A percentile compares a stretch with the other conserved stretches of the same genome.
Evolutionary conservation across 306 rosid species (phyloP).

Genomic region (Echinosophora koreensis): DNA sequence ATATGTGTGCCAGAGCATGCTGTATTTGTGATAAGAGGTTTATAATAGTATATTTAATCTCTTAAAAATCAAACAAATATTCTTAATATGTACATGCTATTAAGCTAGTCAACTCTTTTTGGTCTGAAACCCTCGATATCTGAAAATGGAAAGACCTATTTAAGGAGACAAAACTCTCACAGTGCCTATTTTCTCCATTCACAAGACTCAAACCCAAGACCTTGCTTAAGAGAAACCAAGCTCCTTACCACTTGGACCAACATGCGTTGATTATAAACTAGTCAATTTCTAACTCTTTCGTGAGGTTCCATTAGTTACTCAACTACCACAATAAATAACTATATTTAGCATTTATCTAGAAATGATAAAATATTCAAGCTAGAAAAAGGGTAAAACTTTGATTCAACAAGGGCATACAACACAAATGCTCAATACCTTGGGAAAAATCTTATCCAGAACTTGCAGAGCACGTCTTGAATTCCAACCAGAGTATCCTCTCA

Average conservation of each 20-base stretch:
- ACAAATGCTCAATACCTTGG: slow-evolving; percentile 61
- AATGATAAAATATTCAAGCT: background rate
- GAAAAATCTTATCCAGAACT: slow-evolving; percentile 73
- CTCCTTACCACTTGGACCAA: no score
- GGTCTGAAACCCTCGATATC: no score
- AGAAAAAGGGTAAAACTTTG: background rate
- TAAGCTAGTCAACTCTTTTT: background rate
- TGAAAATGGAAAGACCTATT: no score
- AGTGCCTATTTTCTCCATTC: no score
- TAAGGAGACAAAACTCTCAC: no score
- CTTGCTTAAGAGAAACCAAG: no score
- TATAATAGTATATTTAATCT: background rate
- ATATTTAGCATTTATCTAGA: background rate
- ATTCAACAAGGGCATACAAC: background rate
- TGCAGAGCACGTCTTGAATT: slow-evolving; percentile 83
- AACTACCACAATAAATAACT: background rate
- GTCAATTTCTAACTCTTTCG: background rate
- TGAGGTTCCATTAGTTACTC: background rate
- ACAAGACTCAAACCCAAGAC: no score
- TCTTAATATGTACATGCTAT: background rate
- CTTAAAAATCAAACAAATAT: slow-evolving; percentile 18
- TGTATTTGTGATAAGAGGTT: background rate
- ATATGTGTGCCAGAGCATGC: background rate
- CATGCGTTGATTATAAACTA: background rate
- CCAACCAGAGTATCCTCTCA: slow-evolving; percentile 89